These are phyloP conservation scores for Backusella psychrophila DNA, from an alignment of 192 early-diverging fungal species.

Conservation along the genomic window DNA sequence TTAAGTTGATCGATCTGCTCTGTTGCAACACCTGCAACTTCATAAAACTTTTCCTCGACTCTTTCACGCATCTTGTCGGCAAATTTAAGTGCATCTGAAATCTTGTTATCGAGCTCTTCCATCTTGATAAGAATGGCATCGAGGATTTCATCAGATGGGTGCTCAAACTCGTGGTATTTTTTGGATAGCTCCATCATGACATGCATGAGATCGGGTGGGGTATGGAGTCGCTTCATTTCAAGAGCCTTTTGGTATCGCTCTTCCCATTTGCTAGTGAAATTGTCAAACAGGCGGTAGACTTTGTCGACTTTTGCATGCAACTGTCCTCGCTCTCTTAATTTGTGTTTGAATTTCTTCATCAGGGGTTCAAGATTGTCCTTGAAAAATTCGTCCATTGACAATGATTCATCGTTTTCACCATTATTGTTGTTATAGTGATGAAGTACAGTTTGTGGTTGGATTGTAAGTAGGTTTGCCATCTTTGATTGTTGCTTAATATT, in stretches of 20 bases:
- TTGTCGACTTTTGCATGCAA: slow-evolving; percentile 16
- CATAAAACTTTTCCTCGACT: slow-evolving; percentile 27
- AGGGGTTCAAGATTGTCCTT: slow-evolving; percentile 25
- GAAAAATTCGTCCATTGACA: slow-evolving; percentile 27
- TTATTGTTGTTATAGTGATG: not conserved
- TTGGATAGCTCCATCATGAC: slow-evolving; percentile 43
- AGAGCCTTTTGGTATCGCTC: not conserved
- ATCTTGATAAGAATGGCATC: slow-evolving; percentile 30
- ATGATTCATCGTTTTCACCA: slow-evolving; percentile 8
- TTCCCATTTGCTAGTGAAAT: slow-evolving; percentile 20
- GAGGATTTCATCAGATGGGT: slow-evolving; percentile 30
- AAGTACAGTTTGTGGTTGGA: slow-evolving; percentile 10
- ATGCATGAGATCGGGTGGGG: slow-evolving; percentile 40
- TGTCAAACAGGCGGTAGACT: slow-evolving; percentile 22
- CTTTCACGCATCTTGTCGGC: slow-evolving; percentile 25
- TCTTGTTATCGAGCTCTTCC: slow-evolving; percentile 34
- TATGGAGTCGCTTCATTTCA: slow-evolving; percentile 18
- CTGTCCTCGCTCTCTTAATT: slow-evolving; percentile 16
- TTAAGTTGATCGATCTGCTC: slow-evolving; percentile 44
- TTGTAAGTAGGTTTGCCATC: slow-evolving; percentile 24
- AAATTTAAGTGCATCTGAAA: slow-evolving; percentile 21
- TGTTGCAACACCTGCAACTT: slow-evolving; percentile 24
- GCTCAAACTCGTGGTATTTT: slow-evolving; percentile 47
- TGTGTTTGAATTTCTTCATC: slow-evolving; percentile 27
- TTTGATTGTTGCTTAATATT: not conserved